Percentiles rank a stretch among this genome's conserved stretches.
These are phyloP conservation scores for Phialocephala subalpina DNA, from an alignment of 2,329 filamentous ascomycete genomes.

Conservation along the genomic window DNA sequence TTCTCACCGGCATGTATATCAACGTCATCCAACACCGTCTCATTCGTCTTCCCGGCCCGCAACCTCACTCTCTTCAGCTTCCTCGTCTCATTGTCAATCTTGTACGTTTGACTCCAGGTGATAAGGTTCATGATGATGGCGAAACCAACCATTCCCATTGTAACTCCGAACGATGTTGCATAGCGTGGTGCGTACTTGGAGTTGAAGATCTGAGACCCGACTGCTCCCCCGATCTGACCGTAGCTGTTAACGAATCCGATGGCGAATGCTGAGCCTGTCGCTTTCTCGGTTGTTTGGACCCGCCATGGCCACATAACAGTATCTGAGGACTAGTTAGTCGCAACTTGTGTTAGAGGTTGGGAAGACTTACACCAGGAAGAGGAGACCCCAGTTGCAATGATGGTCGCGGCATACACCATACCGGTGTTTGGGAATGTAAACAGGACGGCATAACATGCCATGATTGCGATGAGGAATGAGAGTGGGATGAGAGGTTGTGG, in stretches of 20 bases:
- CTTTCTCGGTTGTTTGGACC: constrained; percentile 54
- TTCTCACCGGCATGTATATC: constrained; percentile 10
- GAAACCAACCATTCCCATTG: constrained; percentile 53
- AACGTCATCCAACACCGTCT: constrained; percentile 54
- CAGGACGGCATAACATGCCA: constrained; percentile 54
- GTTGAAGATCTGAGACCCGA: constrained; percentile 56
- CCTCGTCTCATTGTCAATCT: constrained; percentile 54
- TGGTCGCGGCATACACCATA: constrained; percentile 51
- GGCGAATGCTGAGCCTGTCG: constrained; percentile 58
- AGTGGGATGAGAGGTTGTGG: constrained; percentile 54
- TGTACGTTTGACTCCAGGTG: constrained; percentile 55
- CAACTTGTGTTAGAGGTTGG: background rate
- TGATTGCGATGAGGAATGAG: constrained; percentile 51
- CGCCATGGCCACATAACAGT: constrained; percentile 62
- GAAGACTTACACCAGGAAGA: background rate
- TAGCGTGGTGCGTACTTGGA: constrained; percentile 55
- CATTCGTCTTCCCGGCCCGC: constrained; percentile 49
- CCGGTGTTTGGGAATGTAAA: constrained; percentile 54
- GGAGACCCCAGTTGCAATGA: constrained; percentile 50
- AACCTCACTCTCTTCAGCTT: constrained; percentile 51
- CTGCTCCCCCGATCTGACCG: constrained; percentile 57
- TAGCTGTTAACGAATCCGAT: constrained; percentile 60
- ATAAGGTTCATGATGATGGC: constrained; percentile 51
- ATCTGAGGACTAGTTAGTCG: constrained; percentile 45
- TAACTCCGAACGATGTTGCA: constrained; percentile 39